These are phyloP conservation scores for Biscutella laevigata DNA, from an alignment of 441 rosid genomes.

Conservation along the genomic window DNA sequence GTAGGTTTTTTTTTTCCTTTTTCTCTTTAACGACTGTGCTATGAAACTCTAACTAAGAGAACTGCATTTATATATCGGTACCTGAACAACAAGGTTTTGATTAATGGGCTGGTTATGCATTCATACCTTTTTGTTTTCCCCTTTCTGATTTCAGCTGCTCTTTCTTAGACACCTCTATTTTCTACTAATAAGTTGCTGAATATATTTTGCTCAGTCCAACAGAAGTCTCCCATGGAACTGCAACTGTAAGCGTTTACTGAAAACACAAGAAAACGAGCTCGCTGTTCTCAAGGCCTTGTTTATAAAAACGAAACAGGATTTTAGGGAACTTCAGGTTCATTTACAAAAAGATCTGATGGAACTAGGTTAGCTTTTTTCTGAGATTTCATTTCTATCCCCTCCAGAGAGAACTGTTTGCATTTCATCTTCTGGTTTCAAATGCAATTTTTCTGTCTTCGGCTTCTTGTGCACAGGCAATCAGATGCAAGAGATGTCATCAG, in stretches of 20 bases:
- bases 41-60: neutral
- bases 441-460: neutral
- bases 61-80: neutral
- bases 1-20: constrained; percentile 22
- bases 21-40: neutral
- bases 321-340: constrained; percentile 50
- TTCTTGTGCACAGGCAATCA: constrained; percentile 44
- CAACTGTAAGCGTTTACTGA: constrained; percentile 42
- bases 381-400: constrained; percentile 3
- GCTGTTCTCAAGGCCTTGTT: constrained; percentile 59
- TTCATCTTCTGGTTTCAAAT: neutral
- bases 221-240: too few relatives aligned
- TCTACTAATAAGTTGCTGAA: neutral
- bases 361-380: constrained; percentile 38
- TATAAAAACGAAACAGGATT: constrained; percentile 49
- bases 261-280: constrained; percentile 69
- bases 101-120: too few relatives aligned
- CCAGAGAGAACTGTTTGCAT: neutral
- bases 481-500: constrained; percentile 73
- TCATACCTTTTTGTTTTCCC: neutral
- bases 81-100: neutral
- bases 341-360: constrained; percentile 50
- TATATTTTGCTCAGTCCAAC: constrained; percentile 30
- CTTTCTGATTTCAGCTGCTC: neutral
- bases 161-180: neutral